Evolutionary conservation across 345 rosid genomes (phyloP), one percentile per base, ranked within the genome.

Genomic region (Corchorus capsularis): DNA sequence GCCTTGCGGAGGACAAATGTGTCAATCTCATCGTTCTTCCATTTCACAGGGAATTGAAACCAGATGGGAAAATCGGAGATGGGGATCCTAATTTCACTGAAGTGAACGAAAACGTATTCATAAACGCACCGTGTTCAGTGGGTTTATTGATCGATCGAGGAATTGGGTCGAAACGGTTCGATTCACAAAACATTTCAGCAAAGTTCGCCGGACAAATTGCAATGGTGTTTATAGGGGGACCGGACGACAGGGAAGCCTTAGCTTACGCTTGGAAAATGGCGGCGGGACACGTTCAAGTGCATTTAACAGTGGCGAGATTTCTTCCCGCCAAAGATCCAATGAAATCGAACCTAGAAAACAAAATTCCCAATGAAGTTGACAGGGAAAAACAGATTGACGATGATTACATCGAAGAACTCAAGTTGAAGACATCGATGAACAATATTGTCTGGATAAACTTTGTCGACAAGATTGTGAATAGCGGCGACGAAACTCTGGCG

Each of bases 241-340:
- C 74, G 0, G 94, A 90, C 27, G 96, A 92, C 32, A 79, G 95
- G 35, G 97, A 94, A 72, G 98, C 96, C 14, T 76, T 92, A 63
- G 74, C 91, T 0, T 92, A 84, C 41, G 92, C 92, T 0, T 80
- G 91, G 87, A 84, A 93, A 78, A 86, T 92, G 89, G 83, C 79
- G 0, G 77, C 43, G 4, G 77, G 8, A 39, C 71, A 76, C 15
- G 81, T 72, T 1, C 78, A 76, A 4, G 77, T 87, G 14, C 66
- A 70, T 17, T 70, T 94, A 45, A 82, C 84, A 0, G 89, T 89
- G 2, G 74, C 91, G 9, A 81, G 92, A 65, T 87, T 94, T 64
- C 34, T 87, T 37, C 83, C 82, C 0, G 73, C 80, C 9, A 70
- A 74, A 35, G 78, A 83, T 3, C 74, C 9, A 45, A 12, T 6